These are phyloP conservation scores for Saccharomycopsis synnaedendra DNA, from an alignment of 805 yeast species.

Conservation along the genomic window DNA sequence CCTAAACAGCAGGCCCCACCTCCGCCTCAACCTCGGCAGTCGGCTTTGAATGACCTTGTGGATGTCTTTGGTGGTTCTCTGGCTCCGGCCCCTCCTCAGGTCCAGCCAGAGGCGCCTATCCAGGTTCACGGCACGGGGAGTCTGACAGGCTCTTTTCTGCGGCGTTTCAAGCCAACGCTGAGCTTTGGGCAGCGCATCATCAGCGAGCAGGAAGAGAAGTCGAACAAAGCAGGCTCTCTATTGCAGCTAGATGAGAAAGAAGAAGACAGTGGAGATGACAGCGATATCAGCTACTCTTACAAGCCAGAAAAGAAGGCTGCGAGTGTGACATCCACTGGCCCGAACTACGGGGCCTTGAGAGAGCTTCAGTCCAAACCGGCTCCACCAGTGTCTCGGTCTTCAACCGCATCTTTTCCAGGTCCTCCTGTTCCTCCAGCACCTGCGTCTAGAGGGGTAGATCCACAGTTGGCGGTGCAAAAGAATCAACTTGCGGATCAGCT, in stretches of 20 bases:
- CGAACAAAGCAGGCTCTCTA: constrained; percentile 22
- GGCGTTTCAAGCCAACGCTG: constrained; percentile 68
- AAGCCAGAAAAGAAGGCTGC: constrained; percentile 9
- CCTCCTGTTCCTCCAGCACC: constrained; percentile 16
- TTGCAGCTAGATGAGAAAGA: constrained; percentile 25
- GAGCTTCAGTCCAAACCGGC: constrained; percentile 24
- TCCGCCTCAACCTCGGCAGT: constrained; percentile 15
- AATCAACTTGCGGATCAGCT: constrained; percentile 52
- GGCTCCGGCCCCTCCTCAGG: constrained; percentile 15
- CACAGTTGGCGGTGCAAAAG: constrained; percentile 2
- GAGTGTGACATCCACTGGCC: not conserved
- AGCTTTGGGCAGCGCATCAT: constrained; percentile 70
- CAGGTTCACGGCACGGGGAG: constrained; percentile 18
- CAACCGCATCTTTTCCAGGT: constrained; percentile 13
- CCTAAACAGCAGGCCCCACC: constrained; percentile 20
- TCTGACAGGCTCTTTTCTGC: too few relatives aligned
- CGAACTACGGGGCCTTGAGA: constrained; percentile 42
- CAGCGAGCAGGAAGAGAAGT: constrained; percentile 24
- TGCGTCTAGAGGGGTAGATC: not conserved
- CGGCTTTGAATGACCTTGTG: constrained; percentile 15
- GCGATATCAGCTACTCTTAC: constrained; percentile 14
- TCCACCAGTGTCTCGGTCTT: constrained; percentile 9
- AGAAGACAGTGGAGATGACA: constrained; percentile 24
- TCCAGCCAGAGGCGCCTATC: constrained; percentile 18
- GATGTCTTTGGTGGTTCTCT: constrained; percentile 22